Base-by-base conservation (phyloP, 768 basidiomycete species). In the Myochromella boudieri region DNA sequence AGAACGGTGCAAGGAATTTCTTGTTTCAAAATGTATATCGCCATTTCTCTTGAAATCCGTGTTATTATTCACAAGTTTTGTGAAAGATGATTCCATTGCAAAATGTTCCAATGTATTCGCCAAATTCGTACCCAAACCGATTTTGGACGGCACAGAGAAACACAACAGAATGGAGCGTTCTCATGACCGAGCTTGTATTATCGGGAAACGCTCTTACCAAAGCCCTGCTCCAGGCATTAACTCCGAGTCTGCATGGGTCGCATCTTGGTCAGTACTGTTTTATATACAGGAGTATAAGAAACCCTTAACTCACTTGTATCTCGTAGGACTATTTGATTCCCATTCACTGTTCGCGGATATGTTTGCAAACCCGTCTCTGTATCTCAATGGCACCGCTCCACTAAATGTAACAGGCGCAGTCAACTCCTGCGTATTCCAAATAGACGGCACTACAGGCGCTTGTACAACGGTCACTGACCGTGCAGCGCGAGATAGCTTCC, bases 301-400 rank as follows among this genome's bases (percentile, higher is more conserved):
- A 55, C 14, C 17, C n/a, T 14, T 43, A 22, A 34, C 18, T n/a
- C 2, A 1, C 4, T 22, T 6, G 15, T 10, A 15, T 6, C 39
- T n/a, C n/a, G n/a, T n/a, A 83, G 84, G 75, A 1, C 58, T 81
- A 1, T 85, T 85, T 53, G 80, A 85, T 58, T 81, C 83, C 3
- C 72, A 84, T 57, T 68, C 68, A 1, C 68, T 85, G 24, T 83
- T 85, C 59, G 60, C 71, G 14, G 82, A 85, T 55, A 83, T 86
- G 64, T 70, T 72, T 52, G 60, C 65, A 21, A 60, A 74, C 45
- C 84, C 84, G 0, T 52, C 61, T 7, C 50, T 58, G 3, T 85
- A 84, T 60, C 62, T 85, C 25, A 86, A 85, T 49, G 84, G 83
- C 6, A 85, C 82, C 0, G 81, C 72, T 0, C 80, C 82, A 10